A percentile compares a stretch with the other conserved stretches of the same genome.
phyloP scores from a whole-genome alignment of 139 green algal species.

The Volvox africanus region DNA sequence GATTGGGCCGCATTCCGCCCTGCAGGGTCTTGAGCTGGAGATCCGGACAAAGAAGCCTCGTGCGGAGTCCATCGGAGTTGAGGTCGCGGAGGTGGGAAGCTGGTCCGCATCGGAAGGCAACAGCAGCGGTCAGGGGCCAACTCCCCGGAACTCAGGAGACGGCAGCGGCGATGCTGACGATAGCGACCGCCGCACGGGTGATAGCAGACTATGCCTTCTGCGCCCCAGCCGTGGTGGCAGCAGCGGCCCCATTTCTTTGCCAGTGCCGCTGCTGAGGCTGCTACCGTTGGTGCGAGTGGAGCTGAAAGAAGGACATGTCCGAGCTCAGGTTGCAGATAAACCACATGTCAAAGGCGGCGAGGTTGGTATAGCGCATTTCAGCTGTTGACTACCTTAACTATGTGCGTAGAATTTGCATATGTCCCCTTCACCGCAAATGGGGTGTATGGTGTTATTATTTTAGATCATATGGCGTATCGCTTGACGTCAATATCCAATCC shows the following conservation, averaged over 20 bases:
- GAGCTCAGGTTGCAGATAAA: no score
- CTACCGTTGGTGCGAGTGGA: slow-evolving; percentile 5
- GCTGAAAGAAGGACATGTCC: not conserved
- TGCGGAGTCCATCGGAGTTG: not conserved
- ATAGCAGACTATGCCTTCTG: no score
- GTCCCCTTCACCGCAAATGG: not conserved
- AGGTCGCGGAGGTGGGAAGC: not conserved
- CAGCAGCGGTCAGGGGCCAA: not conserved
- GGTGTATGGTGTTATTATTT: no score
- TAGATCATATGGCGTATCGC: no score
- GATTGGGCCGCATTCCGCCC: not conserved
- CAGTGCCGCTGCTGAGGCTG: not conserved
- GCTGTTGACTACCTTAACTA: not conserved
- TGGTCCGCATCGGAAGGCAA: not conserved
- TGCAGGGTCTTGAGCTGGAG: slow-evolving; percentile 18
- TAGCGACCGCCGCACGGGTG: not conserved
- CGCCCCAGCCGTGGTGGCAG: not conserved
- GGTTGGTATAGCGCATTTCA: not conserved
- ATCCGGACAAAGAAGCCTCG: not conserved
- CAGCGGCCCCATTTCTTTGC: not conserved
- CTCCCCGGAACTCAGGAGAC: not conserved
- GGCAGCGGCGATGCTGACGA: not conserved
- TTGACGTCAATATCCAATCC: no score
- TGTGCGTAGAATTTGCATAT: not conserved
- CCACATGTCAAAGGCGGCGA: not conserved